phyloP scores from a whole-genome alignment of 257 asterid species.

The Nicotiana tabacum region DNA sequence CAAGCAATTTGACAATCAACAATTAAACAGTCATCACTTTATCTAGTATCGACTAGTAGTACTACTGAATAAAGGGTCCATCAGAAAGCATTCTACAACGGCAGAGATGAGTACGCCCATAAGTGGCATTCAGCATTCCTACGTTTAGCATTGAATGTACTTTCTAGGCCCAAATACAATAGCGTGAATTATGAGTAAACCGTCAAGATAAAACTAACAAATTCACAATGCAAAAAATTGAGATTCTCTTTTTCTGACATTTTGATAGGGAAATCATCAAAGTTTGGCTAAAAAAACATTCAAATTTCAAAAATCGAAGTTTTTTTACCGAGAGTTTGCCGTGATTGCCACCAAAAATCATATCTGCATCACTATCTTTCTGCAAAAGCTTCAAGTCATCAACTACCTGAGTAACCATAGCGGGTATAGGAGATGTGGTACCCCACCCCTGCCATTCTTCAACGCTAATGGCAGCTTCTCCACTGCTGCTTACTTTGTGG shows the following conservation, averaged over 20 bases:
- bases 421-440: conserved; percentile 63
- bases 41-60: background rate
- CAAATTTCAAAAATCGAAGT: background rate
- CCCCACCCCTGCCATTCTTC: conserved; percentile 99
- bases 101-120: background rate
- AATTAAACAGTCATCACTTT: background rate
- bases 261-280: background rate
- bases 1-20: background rate
- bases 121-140: background rate
- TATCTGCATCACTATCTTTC: conserved; percentile 36
- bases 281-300: background rate
- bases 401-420: conserved; percentile 69
- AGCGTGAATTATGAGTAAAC: background rate
- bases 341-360: conserved; percentile 80
- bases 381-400: conserved; percentile 74
- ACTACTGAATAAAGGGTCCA: background rate
- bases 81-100: background rate
- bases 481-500: conserved; percentile 14
- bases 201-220: background rate
- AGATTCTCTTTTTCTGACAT: background rate
- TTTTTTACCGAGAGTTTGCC: conserved; percentile 60
- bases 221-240: background rate
- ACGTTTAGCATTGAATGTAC: background rate
- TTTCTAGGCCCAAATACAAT: background rate
- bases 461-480: conserved; percentile 33